Conservation (phyloP, 2,329 filamentous ascomycete species). For the Bimuria novae-zelandiae region DNA sequence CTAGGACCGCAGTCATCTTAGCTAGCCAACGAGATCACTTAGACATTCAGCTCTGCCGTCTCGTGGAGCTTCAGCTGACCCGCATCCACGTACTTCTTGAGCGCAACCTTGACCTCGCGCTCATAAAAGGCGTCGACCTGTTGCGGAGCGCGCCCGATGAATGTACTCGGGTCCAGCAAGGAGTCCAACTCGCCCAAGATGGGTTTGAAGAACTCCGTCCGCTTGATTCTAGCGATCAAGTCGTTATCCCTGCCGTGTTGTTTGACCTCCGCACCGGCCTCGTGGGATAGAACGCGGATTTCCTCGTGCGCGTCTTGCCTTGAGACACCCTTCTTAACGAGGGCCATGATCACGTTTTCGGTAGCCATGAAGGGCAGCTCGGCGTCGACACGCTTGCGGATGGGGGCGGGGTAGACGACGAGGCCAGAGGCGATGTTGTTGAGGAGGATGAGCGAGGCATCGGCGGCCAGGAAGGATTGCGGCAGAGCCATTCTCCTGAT, state of each 20-base stretch:
- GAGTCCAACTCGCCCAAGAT: conserved; percentile 71
- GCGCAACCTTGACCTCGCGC: conserved; percentile 54
- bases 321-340: conserved; percentile 70
- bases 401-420: conserved; percentile 77
- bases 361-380: conserved; percentile 90
- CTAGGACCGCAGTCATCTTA: too few relatives aligned
- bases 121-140: conserved; percentile 59
- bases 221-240: conserved; percentile 76
- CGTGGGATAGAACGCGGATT: conserved; percentile 77
- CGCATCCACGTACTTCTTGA: conserved; percentile 51
- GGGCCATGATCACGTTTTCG: conserved; percentile 63
- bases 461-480: conserved; percentile 54
- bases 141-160: conserved; percentile 61
- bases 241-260: conserved; percentile 77
- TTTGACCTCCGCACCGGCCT: conserved; percentile 74
- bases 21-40: too few relatives aligned
- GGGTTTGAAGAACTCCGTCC: conserved; percentile 72
- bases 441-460: conserved; percentile 67
- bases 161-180: conserved; percentile 67
- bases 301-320: conserved; percentile 86
- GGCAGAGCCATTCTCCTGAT: conserved; percentile 63
- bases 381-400: conserved; percentile 68
- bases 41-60: conserved; percentile 41
- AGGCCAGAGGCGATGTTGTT: conserved; percentile 75
- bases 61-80: conserved; percentile 26